Percentiles rank a stretch among this genome's conserved stretches.
Conservation (phyloP, 352 stramenopile species). For the Globisporangium heterothallicum region DNA sequence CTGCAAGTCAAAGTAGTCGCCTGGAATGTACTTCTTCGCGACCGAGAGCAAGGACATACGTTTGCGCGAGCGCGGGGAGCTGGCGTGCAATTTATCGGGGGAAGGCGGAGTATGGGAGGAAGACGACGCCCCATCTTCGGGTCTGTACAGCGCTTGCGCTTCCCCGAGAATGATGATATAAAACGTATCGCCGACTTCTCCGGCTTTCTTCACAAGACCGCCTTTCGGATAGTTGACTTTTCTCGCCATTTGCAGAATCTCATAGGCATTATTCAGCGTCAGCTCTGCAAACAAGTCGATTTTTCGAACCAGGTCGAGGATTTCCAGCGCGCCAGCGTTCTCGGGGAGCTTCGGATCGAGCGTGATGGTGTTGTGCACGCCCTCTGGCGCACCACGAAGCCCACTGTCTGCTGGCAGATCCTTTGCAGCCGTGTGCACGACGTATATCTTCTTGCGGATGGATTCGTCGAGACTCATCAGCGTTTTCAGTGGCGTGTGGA, state of each 20-base stretch:
- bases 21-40: slow-evolving; percentile 73
- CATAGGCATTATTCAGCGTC: slow-evolving; percentile 81
- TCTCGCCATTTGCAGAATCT: slow-evolving; percentile 78
- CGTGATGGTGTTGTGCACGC: slow-evolving; percentile 86
- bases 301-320: slow-evolving; percentile 81
- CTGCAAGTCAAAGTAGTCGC: slow-evolving; percentile 88
- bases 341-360: slow-evolving; percentile 71
- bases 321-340: slow-evolving; percentile 72
- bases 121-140: slow-evolving; percentile 3
- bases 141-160: slow-evolving; percentile 46
- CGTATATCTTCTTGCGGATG: slow-evolving; percentile 90
- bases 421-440: slow-evolving; percentile 92
- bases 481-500: slow-evolving; percentile 94
- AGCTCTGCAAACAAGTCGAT: slow-evolving; percentile 80
- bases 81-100: slow-evolving; percentile 4
- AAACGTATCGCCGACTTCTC: slow-evolving; percentile 54
- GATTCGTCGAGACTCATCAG: slow-evolving; percentile 84
- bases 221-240: slow-evolving; percentile 66
- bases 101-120: neutral
- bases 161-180: slow-evolving; percentile 84
- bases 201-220: slow-evolving; percentile 40
- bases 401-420: slow-evolving; percentile 69
- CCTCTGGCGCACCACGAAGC: slow-evolving; percentile 85
- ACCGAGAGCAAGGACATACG: slow-evolving; percentile 56
- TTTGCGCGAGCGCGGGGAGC: slow-evolving; percentile 28